Conservation (phyloP, 495 filamentous ascomycete genomes). For the Hyaloscypha bicolor region DNA sequence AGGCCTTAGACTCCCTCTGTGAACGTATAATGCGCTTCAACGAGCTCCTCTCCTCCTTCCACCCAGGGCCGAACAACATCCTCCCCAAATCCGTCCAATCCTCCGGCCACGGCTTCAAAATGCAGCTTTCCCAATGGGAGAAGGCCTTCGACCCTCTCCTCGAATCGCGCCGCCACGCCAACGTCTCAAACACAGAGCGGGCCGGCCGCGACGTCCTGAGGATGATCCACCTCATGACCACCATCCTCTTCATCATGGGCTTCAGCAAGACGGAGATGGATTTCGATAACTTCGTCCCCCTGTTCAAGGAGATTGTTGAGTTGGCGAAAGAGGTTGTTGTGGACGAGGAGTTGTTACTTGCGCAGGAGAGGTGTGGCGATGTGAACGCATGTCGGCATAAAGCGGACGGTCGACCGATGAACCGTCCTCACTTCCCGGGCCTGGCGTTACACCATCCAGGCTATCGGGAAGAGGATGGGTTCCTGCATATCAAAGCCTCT, state of each 20-base stretch:
- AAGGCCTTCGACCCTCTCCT: constrained; percentile 54
- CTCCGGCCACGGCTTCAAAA: constrained; percentile 38
- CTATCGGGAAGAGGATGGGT: constrained; percentile 21
- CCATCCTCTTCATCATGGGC: constrained; percentile 55
- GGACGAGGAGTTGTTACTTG: constrained; percentile 30
- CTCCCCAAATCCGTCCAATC: constrained; percentile 47
- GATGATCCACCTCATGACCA: constrained; percentile 55
- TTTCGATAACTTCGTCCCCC: constrained; percentile 26
- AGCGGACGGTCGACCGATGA: background rate
- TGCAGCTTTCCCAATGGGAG: constrained; percentile 53
- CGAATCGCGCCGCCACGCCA: constrained; percentile 45
- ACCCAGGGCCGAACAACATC: constrained; percentile 48
- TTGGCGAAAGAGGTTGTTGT: constrained; percentile 33
- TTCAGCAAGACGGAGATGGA: constrained; percentile 37
- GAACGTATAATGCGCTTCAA: constrained; percentile 56
- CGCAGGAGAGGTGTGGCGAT: constrained; percentile 28
- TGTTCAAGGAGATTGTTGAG: constrained; percentile 31
- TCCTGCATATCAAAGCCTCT: constrained; percentile 32
- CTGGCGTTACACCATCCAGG: constrained; percentile 13
- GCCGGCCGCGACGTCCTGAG: constrained; percentile 55
- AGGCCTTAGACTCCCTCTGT: constrained; percentile 50
- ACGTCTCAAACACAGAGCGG: constrained; percentile 53
- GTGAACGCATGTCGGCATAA: constrained; percentile 19
- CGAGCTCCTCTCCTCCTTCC: constrained; percentile 50
- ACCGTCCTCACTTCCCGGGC: constrained; percentile 17